phyloP scores from a whole-genome alignment of 2,329 filamentous ascomycete species.

The Pseudogymnoascus sp. region DNA sequence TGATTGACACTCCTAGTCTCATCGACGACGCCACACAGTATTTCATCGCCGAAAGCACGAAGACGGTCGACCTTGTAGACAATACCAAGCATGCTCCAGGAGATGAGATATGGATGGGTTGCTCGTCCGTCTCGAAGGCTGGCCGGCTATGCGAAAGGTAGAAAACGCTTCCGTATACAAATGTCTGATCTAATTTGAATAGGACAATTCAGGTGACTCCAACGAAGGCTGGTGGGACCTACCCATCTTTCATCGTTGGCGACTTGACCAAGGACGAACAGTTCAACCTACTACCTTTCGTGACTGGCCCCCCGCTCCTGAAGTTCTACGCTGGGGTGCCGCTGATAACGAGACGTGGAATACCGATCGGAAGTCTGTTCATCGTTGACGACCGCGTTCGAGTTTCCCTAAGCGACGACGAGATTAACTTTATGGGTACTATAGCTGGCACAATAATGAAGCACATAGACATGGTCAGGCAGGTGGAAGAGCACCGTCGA shows the following conservation, averaged over 20 bases:
- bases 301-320: constrained; percentile 22
- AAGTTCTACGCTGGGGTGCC: constrained; percentile 29
- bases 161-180: no score
- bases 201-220: constrained; percentile 15
- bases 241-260: constrained; percentile 27
- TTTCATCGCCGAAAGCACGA: constrained; percentile 45
- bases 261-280: constrained; percentile 25
- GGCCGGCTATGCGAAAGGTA: no score
- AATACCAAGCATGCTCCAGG: constrained; percentile 23
- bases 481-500: constrained; percentile 45
- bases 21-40: constrained; percentile 41
- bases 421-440: constrained; percentile 50
- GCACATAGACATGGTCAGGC: constrained; percentile 52
- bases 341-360: constrained; percentile 27
- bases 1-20: constrained; percentile 20
- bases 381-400: constrained; percentile 51
- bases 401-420: constrained; percentile 40
- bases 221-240: constrained; percentile 14
- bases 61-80: constrained; percentile 32
- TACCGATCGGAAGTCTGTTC: constrained; percentile 51
- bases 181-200: no score
- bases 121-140: constrained; percentile 6
- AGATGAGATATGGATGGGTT: constrained; percentile 29
- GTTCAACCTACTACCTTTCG: constrained; percentile 26
- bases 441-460: constrained; percentile 51